Evolutionary conservation across 73 alveolate species (phyloP), one percentile per base, ranked within the genome.

Genomic region (Paramecium bursaria): DNA sequence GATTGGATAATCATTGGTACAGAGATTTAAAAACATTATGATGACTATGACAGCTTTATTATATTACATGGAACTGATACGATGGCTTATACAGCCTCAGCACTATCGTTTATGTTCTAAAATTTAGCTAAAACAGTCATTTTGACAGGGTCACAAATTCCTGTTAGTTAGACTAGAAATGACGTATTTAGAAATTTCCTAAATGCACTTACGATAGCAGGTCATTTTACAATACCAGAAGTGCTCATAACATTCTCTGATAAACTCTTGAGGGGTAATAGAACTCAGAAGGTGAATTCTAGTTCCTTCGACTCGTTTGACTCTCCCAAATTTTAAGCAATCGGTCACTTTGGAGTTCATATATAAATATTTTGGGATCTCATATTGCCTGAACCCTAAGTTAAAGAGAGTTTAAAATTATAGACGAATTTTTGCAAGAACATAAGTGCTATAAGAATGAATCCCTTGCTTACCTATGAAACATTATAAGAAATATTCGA

Each of bases 71-170:
- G 99, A 15, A 91, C 99, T 26, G 99, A 98, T 73, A 98, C 99
- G 3, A 94, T 98, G 99, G 98, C 99, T 23, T 98, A 95, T 90
- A 98, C 99, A 5, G 99, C 99, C 22, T 90, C 99, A 6, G 98
- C 98, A 48, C 87, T 98, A 26, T 94, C 98, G 31, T 97, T 97
- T 75, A 97, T 97, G 99, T 92, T 98, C 2, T 95, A 98, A 75
- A 86, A 96, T 44, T 86, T 96, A 15, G 74, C 61, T 22, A 96
- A 96, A 74, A 88, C 98, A 0, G 98, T 96, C 2, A 85, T 94
- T 30, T 30, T 96, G 9, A 96, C 99, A 46, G 99, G 99, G 5
- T 51, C 93, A 9, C 75, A 94, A 85, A 94, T 94, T n/a, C 98
- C 98, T 0, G 52, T 90, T 22, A 74, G 86, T 19, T 93, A 91